Conservation (phyloP, 1,284 basidiomycete species). For the Ganoderma resinaceum region DNA sequence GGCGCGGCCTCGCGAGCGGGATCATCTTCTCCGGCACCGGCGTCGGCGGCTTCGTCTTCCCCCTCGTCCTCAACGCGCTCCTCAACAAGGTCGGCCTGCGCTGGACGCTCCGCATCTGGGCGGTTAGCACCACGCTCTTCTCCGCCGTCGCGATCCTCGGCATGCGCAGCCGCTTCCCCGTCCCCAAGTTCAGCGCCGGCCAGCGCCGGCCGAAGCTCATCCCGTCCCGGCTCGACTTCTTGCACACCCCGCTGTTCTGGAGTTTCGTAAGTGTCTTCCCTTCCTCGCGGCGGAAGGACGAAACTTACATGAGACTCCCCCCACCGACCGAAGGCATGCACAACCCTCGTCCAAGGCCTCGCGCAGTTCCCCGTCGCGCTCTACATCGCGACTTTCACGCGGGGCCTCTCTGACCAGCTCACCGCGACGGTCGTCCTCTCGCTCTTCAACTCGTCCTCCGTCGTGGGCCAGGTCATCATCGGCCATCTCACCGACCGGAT, state of each 20-base stretch:
- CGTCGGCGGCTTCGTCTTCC: conserved; percentile 38
- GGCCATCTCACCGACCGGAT: conserved; percentile 37
- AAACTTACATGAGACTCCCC: background rate
- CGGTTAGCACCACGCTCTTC: conserved; percentile 27
- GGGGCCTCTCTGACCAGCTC: conserved; percentile 30
- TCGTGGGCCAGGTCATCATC: conserved; percentile 36
- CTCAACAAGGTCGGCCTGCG: conserved; percentile 34
- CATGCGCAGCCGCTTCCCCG: conserved; percentile 35
- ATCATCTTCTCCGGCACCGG: conserved; percentile 40
- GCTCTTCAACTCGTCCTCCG: conserved; percentile 37
- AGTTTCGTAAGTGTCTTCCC: conserved; percentile 28
- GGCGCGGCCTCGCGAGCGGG: conserved; percentile 36
- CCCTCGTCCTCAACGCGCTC: conserved; percentile 35
- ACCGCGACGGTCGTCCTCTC: conserved; percentile 36
- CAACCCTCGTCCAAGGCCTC: conserved; percentile 36
- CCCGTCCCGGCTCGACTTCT: conserved; percentile 35
- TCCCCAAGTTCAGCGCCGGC: conserved; percentile 29
- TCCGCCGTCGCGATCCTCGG: conserved; percentile 33
- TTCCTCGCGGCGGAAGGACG: background rate
- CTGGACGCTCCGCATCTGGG: conserved; percentile 39
- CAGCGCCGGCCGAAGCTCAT: conserved; percentile 33
- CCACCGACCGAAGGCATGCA: conserved; percentile 18
- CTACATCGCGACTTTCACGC: conserved; percentile 37
- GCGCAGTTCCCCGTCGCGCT: conserved; percentile 40
- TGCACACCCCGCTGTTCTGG: conserved; percentile 35